Evolutionary conservation across 108 stramenopile species (phyloP), one percentile per base, ranked within the genome.

Genomic region (Nitzschia sp.): DNA sequence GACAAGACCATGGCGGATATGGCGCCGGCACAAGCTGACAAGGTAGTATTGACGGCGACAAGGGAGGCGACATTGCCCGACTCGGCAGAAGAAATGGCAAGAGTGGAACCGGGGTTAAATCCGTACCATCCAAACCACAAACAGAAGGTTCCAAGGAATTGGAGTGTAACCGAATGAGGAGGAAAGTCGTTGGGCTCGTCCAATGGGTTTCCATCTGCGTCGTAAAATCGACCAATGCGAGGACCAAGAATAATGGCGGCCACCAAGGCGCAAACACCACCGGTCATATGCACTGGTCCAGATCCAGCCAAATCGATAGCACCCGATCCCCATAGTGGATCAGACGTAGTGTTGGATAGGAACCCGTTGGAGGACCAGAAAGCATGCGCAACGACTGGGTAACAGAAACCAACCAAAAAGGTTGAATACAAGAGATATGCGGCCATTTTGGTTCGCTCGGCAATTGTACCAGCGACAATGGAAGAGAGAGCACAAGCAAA

Each of bases 111-210:
- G 16, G 84, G 78, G 80, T 97, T 97, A 89, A 97, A 97, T n/a
- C 94, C 95, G 58, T 94, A 95, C 96, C 96, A 72, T 53, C 95
- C 96, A 47, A 95, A 85, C 95, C 95, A 95, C 6, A 97, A 85
- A 63, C 91, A 66, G 32, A 81, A 75, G 13, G 77, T 75, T 35
- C 76, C 81, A 63, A 82, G 81, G 47, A 78, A 45, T 54, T 72
- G 65, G 28, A 74, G 46, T 2, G 70, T 66, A 25, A 88, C 70
- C 3, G 76, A 83, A 64, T 95, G 94, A 8, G 84, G 84, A 33
- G 82, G 82, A 69, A 95, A 78, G 2, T 65, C 46, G 19, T 69
- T 77, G 1, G 94, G 94, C 21, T 71, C 71, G 3, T 76, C 76
- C 26, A 91, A 71, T n/a, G 58, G 63, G 23, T 79, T 66, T 34